Evolutionary conservation across 2,329 filamentous ascomycete genomes (phyloP), one percentile per base, ranked within the genome.

Genomic region (Ceratocystis variospora): DNA sequence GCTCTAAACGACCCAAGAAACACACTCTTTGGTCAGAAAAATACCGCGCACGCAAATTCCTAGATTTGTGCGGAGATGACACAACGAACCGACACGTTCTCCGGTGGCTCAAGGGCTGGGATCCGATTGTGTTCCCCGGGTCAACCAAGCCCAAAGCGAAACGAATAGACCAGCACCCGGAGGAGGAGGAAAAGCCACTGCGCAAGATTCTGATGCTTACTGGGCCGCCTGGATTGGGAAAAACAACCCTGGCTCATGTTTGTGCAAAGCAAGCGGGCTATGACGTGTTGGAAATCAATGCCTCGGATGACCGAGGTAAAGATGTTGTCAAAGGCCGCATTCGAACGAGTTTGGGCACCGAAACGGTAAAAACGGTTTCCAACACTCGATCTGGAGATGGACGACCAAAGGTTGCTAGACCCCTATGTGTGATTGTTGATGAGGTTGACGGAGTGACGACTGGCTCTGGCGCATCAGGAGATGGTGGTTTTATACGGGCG

Each of bases 211-310:
- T 99, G 10, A 82, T 99, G 72, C 78, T 99, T 17, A 92, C 93
- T 0, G 95, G 94, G 0, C 91, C 94, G 0, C 94, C 94, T 0
- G 94, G 94, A 1, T 79, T 99, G 10, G 94, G 94, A 33, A 99
- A 99, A 78, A 99, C 94, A 0, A 99, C 94, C 0, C 76, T 99
- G 61, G 94, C 94, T 1, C 94, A 99, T 75, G 94, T 99, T 0
- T 97, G 94, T 73, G 95, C 95, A 0, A 87, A 82, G 70, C 94
- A 99, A 76, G 94, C 94, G 4, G 94, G 94, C 0, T 99, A 99
- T 72, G 94, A 97, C 72, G 89, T 96, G 0, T 83, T 97, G 73
- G 94, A 99, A 74, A 96, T 99, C 76, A 99, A 99, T 72, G 94
- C 95, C 7, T 97, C 93, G 71, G 94, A 99, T 73, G 95, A 99